A percentile compares a stretch with the other conserved stretches of the same genome.
Evolutionary conservation across 495 filamentous ascomycete genomes (phyloP).

Genomic region (Penicillium waksmanii): DNA sequence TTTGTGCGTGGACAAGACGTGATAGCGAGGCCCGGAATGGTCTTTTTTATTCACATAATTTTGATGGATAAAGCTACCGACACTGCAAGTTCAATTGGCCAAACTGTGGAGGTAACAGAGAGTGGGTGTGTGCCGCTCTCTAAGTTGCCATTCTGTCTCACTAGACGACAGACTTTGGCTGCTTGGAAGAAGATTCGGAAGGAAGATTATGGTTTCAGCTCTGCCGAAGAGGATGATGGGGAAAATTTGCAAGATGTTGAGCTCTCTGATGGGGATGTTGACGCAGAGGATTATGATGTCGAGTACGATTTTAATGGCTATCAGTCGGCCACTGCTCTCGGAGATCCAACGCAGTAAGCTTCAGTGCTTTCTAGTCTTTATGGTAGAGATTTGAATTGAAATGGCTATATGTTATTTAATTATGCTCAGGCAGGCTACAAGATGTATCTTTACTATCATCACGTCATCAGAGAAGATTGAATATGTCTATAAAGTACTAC

Average conservation of each 20-base stretch:
- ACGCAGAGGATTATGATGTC: conserved; percentile 30
- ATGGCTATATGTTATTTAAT: too few relatives aligned
- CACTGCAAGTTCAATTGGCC: conserved; percentile 30
- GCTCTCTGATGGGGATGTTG: conserved; percentile 25
- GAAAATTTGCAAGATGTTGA: conserved; percentile 31
- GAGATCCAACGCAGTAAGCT: conserved; percentile 24
- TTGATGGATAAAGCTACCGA: conserved; percentile 33
- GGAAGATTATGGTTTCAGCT: conserved; percentile 29
- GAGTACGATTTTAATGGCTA: conserved; percentile 29
- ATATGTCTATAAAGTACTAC: too few relatives aligned
- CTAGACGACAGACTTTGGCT: conserved; percentile 27
- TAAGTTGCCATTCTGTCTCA: conserved; percentile 29
- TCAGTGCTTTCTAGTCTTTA: background rate
- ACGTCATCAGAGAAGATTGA: too few relatives aligned
- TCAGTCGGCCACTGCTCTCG: conserved; percentile 19
- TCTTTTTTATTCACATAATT: conserved; percentile 34
- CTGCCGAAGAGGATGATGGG: conserved; percentile 23
- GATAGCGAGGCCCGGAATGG: conserved; percentile 24
- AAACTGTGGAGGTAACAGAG: conserved; percentile 29
- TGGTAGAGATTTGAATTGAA: too few relatives aligned
- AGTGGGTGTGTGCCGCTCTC: conserved; percentile 27
- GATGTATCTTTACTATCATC: too few relatives aligned
- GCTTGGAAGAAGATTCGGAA: conserved; percentile 32
- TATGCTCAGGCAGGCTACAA: too few relatives aligned
- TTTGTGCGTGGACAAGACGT: conserved; percentile 29